Evolutionary conservation across 495 filamentous ascomycete genomes (phyloP).

Genomic region (Hypoxylon rickii): DNA sequence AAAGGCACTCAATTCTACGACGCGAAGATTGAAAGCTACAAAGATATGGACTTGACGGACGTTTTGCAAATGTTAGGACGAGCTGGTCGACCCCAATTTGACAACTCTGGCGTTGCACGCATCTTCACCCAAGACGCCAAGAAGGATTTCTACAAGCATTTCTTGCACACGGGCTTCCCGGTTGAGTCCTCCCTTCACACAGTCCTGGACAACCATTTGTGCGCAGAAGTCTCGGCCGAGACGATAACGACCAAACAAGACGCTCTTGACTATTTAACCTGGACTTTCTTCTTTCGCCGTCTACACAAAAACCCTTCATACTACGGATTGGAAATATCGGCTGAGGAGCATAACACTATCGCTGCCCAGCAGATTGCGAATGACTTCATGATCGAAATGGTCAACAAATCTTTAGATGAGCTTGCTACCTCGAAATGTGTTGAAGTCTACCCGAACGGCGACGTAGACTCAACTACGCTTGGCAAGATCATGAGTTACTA

Average conservation of each 20-base stretch:
- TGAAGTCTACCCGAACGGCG: constrained; percentile 78
- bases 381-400: constrained; percentile 88
- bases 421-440: constrained; percentile 84
- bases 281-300: constrained; percentile 98
- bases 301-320: constrained; percentile 98
- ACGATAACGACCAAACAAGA: constrained; percentile 95
- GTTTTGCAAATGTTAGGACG: constrained; percentile 98
- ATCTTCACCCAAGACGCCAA: constrained; percentile 98
- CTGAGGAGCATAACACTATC: constrained; percentile 91
- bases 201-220: constrained; percentile 94
- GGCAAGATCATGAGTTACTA: constrained; percentile 99
- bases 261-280: constrained; percentile 95
- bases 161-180: constrained; percentile 96
- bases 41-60: constrained; percentile 98
- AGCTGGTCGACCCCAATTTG: constrained; percentile 95
- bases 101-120: constrained; percentile 89
- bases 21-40: constrained; percentile 95
- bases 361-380: constrained; percentile 83
- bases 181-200: constrained; percentile 97
- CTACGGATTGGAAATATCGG: constrained; percentile 93
- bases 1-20: constrained; percentile 99
- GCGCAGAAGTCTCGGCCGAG: constrained; percentile 90
- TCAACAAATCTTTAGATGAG: constrained; percentile 80
- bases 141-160: constrained; percentile 99
- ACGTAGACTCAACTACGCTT: constrained; percentile 84